These are phyloP conservation scores for Cucurbita moschata DNA, from an alignment of 306 rosid species.

Conservation along the genomic window DNA sequence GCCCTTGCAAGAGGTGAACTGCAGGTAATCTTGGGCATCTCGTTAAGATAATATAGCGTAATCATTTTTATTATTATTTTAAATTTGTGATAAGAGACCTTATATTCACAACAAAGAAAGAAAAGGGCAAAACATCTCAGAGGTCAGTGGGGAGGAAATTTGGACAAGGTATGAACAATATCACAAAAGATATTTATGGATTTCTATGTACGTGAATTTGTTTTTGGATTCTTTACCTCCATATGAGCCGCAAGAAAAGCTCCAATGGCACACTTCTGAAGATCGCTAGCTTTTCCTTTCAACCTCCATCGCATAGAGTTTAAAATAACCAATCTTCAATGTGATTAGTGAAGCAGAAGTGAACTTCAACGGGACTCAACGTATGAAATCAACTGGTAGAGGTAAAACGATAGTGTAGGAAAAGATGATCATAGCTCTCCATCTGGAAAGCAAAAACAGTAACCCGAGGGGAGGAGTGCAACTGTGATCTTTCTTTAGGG, in stretches of 20 bases:
- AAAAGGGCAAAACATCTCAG: neutral
- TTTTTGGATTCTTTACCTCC: neutral
- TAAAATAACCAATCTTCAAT: neutral
- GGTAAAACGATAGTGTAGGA: neutral
- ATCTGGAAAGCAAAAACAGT: neutral
- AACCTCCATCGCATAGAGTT: neutral
- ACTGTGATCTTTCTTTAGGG: neutral
- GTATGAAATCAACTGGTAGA: neutral
- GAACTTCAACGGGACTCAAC: neutral
- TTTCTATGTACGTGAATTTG: neutral
- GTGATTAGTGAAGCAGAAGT: neutral
- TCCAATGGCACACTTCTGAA: neutral
- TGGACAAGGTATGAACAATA: neutral
- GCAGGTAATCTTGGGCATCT: constrained; percentile 38
- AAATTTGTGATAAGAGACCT: neutral
- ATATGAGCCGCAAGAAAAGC: neutral
- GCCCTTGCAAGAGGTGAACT: constrained; percentile 97
- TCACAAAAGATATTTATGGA: neutral
- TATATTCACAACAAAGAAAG: neutral
- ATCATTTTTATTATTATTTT: neutral
- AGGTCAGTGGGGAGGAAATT: neutral
- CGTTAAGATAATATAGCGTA: neutral
- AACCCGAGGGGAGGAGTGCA: neutral
- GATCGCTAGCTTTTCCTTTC: neutral
- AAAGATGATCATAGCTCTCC: neutral